A percentile compares a stretch with the other conserved stretches of the same genome.
Conservation (phyloP, 768 basidiomycete genomes). For the Lactarius tabidus region DNA sequence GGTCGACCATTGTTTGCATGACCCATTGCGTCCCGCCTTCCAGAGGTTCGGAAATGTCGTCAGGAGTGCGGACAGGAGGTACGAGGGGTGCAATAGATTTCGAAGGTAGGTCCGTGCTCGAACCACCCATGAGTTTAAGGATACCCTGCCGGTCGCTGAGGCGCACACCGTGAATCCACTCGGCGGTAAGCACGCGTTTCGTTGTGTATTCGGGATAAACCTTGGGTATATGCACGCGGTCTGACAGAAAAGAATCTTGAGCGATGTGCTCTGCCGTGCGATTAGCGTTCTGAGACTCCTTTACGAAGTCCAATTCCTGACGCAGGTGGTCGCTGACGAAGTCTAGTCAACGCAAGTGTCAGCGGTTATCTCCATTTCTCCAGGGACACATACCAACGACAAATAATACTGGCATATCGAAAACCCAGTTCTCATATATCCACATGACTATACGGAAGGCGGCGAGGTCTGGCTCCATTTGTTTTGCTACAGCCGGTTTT, state of each 20-base stretch:
- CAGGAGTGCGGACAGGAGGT: constrained; percentile 8
- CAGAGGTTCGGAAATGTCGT: constrained; percentile 29
- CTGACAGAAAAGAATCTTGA: constrained; percentile 62
- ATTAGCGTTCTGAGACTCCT: constrained; percentile 75
- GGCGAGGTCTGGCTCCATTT: constrained; percentile 81
- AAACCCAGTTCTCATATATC: constrained; percentile 74
- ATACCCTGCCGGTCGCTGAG: constrained; percentile 61
- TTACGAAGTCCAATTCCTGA: constrained; percentile 75
- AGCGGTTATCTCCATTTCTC: background rate
- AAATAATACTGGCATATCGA: constrained; percentile 83
- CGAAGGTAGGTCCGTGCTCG: constrained; percentile 15
- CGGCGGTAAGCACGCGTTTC: constrained; percentile 74
- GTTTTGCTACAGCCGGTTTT: constrained; percentile 82
- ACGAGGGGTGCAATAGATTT: constrained; percentile 18
- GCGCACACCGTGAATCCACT: constrained; percentile 80
- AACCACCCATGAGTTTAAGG: constrained; percentile 55
- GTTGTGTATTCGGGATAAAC: constrained; percentile 72
- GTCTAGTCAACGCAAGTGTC: constrained; percentile 37
- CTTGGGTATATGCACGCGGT: constrained; percentile 73
- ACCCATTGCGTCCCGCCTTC: constrained; percentile 59
- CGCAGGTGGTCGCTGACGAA: constrained; percentile 79
- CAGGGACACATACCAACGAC: constrained; percentile 51
- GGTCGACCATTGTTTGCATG: constrained; percentile 84
- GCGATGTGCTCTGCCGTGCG: constrained; percentile 66
- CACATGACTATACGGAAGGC: constrained; percentile 72